These are phyloP conservation scores for Ceratobasidium sp. DNA, from an alignment of 1,284 basidiomycete species.

Conservation along the genomic window DNA sequence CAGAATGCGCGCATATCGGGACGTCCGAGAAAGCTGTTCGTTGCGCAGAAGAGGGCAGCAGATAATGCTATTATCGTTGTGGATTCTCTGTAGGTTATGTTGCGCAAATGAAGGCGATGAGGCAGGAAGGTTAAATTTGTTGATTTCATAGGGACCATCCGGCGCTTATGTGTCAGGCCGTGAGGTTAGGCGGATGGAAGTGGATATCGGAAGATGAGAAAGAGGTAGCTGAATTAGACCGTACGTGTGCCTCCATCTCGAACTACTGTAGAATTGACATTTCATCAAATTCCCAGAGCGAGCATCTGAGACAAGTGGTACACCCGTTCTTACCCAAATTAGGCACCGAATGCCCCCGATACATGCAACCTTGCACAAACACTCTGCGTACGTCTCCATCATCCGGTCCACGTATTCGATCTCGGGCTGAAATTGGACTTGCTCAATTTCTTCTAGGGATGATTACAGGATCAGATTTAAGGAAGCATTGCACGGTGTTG, in stretches of 20 bases:
- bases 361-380: constrained; percentile 63
- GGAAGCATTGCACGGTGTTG: constrained; percentile 73
- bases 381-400: constrained; percentile 53
- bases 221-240: not conserved
- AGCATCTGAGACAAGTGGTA: constrained; percentile 56
- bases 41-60: constrained; percentile 74
- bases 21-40: constrained; percentile 72
- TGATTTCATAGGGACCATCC: constrained; percentile 66
- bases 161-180: constrained; percentile 63
- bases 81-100: constrained; percentile 50
- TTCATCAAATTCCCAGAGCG: constrained; percentile 60
- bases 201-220: constrained; percentile 77
- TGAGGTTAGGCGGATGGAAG: constrained; percentile 65
- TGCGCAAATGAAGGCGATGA: not conserved
- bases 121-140: constrained; percentile 5
- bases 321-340: constrained; percentile 69
- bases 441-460: constrained; percentile 39
- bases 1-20: constrained; percentile 77
- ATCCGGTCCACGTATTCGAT: constrained; percentile 14
- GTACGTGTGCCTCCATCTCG: not conserved
- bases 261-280: not conserved
- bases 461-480: constrained; percentile 63
- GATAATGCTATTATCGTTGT: constrained; percentile 79
- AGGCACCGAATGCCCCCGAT: constrained; percentile 70
- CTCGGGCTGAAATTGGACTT: constrained; percentile 46